Conservation (phyloP, 148 eudicot genomes). For the Diospyros kaki region DNA sequence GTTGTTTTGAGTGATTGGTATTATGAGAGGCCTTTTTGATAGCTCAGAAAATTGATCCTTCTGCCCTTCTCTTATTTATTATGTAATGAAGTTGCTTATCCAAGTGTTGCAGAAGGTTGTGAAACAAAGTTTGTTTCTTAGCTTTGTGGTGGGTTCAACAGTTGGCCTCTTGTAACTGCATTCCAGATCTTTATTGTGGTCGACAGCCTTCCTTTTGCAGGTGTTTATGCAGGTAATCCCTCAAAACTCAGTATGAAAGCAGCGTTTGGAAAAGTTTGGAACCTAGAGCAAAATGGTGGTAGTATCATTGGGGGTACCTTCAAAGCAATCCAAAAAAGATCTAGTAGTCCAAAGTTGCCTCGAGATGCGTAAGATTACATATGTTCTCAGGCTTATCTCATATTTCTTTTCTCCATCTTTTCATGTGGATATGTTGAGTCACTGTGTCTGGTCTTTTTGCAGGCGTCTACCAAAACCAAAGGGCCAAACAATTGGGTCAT, state of each 20-base stretch:
- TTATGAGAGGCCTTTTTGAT: too few species aligned
- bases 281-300: conserved; percentile 76
- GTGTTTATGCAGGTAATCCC: conserved; percentile 95
- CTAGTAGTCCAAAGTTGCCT: conserved; percentile 40
- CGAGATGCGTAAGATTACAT: conserved; percentile 61
- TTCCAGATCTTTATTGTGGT: too few species aligned
- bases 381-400: conserved; percentile 3
- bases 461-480: conserved; percentile 80
- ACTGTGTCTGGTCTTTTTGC: conserved; percentile 18
- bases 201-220: conserved; percentile 25
- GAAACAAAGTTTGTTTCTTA: too few species aligned
- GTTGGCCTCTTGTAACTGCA: too few species aligned
- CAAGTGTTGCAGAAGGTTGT: too few species aligned
- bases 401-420: conserved; percentile 10
- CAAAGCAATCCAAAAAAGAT: conserved; percentile 58
- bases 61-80: too few species aligned
- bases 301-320: conserved; percentile 74
- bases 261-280: conserved; percentile 87
- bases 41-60: too few species aligned
- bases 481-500: conserved; percentile 92
- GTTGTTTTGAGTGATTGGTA: too few species aligned
- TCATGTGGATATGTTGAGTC: conserved; percentile 2
- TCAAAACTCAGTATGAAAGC: conserved; percentile 88
- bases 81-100: too few species aligned
- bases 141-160: too few species aligned